Evolutionary conservation across 176 grass and related monocot genomes (phyloP), one percentile per base, ranked within the genome.

Genomic region (Avena sativa): DNA sequence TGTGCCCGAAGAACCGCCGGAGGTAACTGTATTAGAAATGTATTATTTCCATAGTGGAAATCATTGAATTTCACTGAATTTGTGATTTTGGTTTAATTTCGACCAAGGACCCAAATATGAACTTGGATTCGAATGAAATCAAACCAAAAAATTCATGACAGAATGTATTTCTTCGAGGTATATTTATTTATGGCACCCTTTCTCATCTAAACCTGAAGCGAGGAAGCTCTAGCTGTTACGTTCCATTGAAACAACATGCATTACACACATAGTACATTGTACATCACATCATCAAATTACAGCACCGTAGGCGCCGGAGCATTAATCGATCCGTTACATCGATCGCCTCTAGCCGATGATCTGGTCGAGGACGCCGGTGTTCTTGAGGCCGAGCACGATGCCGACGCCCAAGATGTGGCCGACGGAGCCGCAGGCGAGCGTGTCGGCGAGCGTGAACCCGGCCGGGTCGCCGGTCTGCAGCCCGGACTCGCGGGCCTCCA

Each of bases 381-480:
- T 96, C 94, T 98, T 98, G 86, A 98, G 93, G 2, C 96, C 93
- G 59, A 98, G 87, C 30, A 98, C 96, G 61, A 93, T 71, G 84
- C 97, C 97, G 84, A 94, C 96, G 82, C 96, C 96, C 20, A 98
- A 8, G 78, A 98, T 94, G 87, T 98, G 96, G 46, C 93, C 93
- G 58, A 98, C 90, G 25, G 43, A 6, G 80, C 96, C 96, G 83
- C 96, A 98, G 0, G 93, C 96, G 82, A 98, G 91, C 15, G 90
- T 98, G 89, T 96, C 96, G 43, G 96, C 88, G 74, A 93, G 76
- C 34, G 96, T 98, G 94, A 98, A 98, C 20, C 97, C 97, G 58
- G 97, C 94, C 4, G 97, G 96, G 82, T 96, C 97, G 47, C 92
- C 94, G 3, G 90, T 96, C 97, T 96, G 97, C 83, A 98, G 92